Percentiles rank a stretch among this genome's conserved stretches.
Evolutionary conservation across 257 asterid species (phyloP).

Genomic region (Pogostemon cablin): DNA sequence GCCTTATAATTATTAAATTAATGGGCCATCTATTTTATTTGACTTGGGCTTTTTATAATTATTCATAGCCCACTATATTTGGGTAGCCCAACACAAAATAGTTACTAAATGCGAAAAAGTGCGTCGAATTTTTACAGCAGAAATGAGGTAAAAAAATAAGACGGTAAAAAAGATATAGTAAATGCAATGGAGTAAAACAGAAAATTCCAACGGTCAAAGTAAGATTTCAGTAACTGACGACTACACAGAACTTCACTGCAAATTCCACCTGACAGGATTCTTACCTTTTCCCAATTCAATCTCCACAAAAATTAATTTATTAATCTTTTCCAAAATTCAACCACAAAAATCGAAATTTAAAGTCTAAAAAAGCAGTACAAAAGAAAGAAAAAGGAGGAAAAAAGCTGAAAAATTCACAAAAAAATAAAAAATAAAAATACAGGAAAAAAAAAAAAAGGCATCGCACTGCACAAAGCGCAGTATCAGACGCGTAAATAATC

Average conservation of each 20-base stretch:
- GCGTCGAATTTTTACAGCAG: no score
- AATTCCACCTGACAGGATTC: slow-evolving; percentile 32
- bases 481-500: slow-evolving; percentile 36
- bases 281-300: slow-evolving; percentile 2
- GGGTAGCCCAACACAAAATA: no score
- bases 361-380: slow-evolving; percentile 2
- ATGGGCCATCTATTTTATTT: no score
- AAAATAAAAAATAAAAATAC: background rate
- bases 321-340: background rate
- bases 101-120: no score
- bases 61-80: no score
- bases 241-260: slow-evolving; percentile 21
- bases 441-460: slow-evolving; percentile 3
- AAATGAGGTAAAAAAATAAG: background rate
- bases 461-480: slow-evolving; percentile 35
- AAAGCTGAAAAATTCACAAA: slow-evolving; percentile 9
- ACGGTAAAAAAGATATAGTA: background rate
- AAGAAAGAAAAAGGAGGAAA: background rate
- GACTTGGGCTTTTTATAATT: no score
- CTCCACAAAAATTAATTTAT: no score
- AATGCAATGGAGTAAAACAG: background rate
- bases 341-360: background rate
- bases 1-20: no score
- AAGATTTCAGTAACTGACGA: slow-evolving; percentile 11
- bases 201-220: slow-evolving; percentile 14